Conservation (phyloP, 371 early-diverging fungal genomes). For the Coemansia sp. region DNA sequence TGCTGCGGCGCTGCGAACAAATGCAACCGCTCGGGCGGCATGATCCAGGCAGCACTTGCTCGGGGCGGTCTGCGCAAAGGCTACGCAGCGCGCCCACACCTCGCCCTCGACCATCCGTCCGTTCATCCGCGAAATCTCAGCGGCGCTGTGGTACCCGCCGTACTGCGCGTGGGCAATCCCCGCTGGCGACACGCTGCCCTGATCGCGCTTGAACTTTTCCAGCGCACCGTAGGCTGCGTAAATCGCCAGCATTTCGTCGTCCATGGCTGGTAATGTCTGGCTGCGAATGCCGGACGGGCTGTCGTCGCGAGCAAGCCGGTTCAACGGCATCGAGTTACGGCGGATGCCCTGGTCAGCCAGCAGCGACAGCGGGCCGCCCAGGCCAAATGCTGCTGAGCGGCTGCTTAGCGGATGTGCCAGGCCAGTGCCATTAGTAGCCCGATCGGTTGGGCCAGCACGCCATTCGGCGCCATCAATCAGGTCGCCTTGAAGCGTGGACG, state of each 20-base stretch:
- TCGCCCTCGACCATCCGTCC: conserved; percentile 24
- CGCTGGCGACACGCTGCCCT: not conserved
- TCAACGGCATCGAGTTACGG: conserved; percentile 40
- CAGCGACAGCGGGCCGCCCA: conserved; percentile 3
- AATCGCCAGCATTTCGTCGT: conserved; percentile 16
- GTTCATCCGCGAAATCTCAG: conserved; percentile 39
- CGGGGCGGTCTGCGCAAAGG: conserved; percentile 13
- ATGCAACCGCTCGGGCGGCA: conserved; percentile 19
- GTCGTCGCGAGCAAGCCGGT: conserved; percentile 6
- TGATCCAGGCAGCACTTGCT: conserved; percentile 24
- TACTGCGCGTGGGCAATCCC: conserved; percentile 3
- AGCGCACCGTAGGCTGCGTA: conserved; percentile 34
- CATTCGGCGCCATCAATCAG: conserved; percentile 39
- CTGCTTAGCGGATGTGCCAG: not conserved
- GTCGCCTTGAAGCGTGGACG: conserved; percentile 32
- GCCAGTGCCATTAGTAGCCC: not conserved
- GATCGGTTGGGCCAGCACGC: conserved; percentile 31
- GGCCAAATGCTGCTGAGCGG: conserved; percentile 3
- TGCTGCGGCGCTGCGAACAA: conserved; percentile 13
- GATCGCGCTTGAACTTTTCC: conserved; percentile 34
- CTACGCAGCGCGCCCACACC: conserved; percentile 28
- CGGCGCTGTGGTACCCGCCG: conserved; percentile 32
- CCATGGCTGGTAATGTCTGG: not conserved
- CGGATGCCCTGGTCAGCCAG: conserved; percentile 21
- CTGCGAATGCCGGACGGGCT: not conserved